Percentiles rank a stretch among this genome's conserved stretches.
Evolutionary conservation across 2,329 filamentous ascomycete genomes (phyloP).

Genomic region (Fusarium equiseti): DNA sequence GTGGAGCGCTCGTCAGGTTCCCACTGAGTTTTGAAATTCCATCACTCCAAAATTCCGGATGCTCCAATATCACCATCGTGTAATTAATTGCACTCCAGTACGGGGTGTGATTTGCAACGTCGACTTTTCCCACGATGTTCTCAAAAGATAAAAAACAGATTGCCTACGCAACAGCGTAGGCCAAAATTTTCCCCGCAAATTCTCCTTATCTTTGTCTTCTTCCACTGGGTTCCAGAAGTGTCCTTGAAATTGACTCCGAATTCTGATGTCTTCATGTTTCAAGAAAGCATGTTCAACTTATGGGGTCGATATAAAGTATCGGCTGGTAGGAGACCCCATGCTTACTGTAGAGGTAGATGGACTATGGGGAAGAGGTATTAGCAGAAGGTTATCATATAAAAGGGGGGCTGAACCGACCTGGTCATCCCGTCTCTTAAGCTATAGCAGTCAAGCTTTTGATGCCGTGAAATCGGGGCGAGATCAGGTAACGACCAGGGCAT

Average conservation of each 20-base stretch:
- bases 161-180: not conserved
- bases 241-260: not conserved
- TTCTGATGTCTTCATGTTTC: not conserved
- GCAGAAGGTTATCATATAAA: not conserved
- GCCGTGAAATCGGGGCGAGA: slow-evolving; percentile 24
- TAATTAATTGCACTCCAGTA: slow-evolving; percentile 4
- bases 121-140: slow-evolving; percentile 9
- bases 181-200: not conserved
- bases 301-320: slow-evolving; percentile 31
- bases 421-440: not conserved
- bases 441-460: not conserved
- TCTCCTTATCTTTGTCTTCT: not conserved
- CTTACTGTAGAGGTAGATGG: slow-evolving; percentile 11
- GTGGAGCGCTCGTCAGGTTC: slow-evolving; percentile 1
- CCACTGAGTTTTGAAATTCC: not conserved
- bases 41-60: slow-evolving; percentile 2
- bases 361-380: not conserved
- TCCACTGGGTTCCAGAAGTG: slow-evolving; percentile 11
- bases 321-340: slow-evolving; percentile 25
- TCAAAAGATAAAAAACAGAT: slow-evolving; percentile 1
- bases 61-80: not conserved
- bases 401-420: not conserved
- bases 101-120: not conserved
- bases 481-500: slow-evolving; percentile 52
- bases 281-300: not conserved